Base-by-base conservation (phyloP, 148 eudicot species). In the Camellia lanceoleosa region DNA sequence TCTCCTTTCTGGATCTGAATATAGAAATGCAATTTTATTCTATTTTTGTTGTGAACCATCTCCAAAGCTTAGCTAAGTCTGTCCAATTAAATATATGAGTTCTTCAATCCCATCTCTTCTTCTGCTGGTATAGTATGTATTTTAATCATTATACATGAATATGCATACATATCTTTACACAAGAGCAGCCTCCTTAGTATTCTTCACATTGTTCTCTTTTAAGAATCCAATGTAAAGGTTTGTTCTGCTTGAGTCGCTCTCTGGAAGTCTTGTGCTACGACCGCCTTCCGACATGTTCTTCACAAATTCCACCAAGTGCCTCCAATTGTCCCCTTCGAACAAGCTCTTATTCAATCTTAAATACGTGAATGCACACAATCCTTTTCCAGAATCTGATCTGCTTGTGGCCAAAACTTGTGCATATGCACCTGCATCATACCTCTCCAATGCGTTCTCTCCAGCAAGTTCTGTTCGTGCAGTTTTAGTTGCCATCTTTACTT, bases 361-460 rank as follows among this genome's bases (percentile, higher is more conserved):
- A 78, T 86, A 93, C 44, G 95, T 93, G 71, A 93, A 93, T n/a
- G 94, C 97, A 65, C 88, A 86, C 83, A 91, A 81, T 20, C 83
- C 87, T 68, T 89, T 88, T 80, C 97, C 93, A 61, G 92, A 83
- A 12, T 91, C 86, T 19, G 92, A 88, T 66, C 83, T 87, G 61
- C 94, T 91, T 54, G 97, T 92, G 15, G 81, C 82, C 76, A 88
- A 63, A 75, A 91, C 89, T 66, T 91, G 95, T 41, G 85, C 78
- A 58, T 61, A 91, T 60, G 91, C 95, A 71, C 85, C 84, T 11
- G 86, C 75, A 41, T 93, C 97, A 38, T 91, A 93, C 74, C 95
- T 93, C 74, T 93, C 93, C 62, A 93, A 80, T 55, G 97, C 97
- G 67, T 93, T 93, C 76, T 93, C 97, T 77, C 97, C 97, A 10